phyloP scores from a whole-genome alignment of 306 rosid species.

The Phaseolus lunatus region DNA sequence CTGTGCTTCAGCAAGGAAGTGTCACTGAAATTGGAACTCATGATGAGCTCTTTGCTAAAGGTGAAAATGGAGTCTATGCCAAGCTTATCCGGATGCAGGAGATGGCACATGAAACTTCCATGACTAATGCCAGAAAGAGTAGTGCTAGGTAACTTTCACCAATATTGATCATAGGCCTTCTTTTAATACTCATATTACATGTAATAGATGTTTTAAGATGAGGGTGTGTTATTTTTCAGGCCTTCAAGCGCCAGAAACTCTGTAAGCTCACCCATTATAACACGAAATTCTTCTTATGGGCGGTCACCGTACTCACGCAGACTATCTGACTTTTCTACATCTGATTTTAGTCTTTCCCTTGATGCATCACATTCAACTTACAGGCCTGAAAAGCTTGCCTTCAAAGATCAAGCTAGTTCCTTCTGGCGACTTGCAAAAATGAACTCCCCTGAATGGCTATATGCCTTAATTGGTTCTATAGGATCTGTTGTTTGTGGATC shows the following conservation, averaged over 20 bases:
- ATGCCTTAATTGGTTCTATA: conserved; percentile 79
- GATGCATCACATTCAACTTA: conserved; percentile 78
- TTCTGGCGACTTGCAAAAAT: conserved; percentile 94
- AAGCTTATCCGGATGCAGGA: conserved; percentile 92
- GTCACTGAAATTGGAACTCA: conserved; percentile 90
- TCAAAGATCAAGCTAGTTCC: conserved; percentile 91
- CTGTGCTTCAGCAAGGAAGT: conserved; percentile 82
- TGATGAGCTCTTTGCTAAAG: conserved; percentile 82
- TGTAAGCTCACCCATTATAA: conserved; percentile 93
- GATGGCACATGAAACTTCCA: conserved; percentile 77
- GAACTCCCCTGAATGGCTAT: conserved; percentile 95
- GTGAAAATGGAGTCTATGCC: conserved; percentile 88
- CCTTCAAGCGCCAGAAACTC: conserved; percentile 97
- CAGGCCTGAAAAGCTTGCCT: conserved; percentile 79
- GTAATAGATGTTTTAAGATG: not conserved
- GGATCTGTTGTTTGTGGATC: conserved; percentile 90
- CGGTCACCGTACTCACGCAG: conserved; percentile 93
- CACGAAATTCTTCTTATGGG: conserved; percentile 90
- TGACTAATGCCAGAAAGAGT: conserved; percentile 91
- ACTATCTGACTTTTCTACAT: conserved; percentile 91
- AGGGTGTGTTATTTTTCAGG: conserved; percentile 52
- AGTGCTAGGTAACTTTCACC: conserved; percentile 76
- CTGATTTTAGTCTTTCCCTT: conserved; percentile 84
- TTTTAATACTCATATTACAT: not conserved
- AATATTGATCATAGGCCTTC: conserved; percentile 27